These are phyloP conservation scores for Thermothelomyces thermophilus DNA, from an alignment of 2,329 filamentous ascomycete species.

Conservation along the genomic window DNA sequence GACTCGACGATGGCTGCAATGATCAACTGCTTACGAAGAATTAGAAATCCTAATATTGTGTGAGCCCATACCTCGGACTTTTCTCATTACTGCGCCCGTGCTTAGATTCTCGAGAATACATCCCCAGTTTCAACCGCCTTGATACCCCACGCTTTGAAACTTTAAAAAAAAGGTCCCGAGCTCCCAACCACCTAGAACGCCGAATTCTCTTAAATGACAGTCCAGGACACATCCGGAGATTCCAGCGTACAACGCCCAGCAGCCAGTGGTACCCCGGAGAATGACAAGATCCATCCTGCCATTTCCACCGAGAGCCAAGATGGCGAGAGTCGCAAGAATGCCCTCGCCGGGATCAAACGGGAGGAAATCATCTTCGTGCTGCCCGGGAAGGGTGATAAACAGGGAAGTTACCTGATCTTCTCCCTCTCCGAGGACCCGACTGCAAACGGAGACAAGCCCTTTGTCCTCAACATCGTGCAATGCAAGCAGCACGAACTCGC, in stretches of 20 bases:
- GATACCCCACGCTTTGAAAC: no score
- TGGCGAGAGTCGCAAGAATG: background rate
- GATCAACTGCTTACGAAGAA: no score
- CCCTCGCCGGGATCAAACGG: constrained; percentile 2
- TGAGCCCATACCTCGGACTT: no score
- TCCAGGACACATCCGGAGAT: background rate
- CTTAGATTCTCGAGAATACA: no score
- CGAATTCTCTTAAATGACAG: background rate
- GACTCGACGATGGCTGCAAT: background rate
- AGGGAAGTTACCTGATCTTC: constrained; percentile 19
- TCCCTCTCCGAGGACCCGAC: constrained; percentile 14
- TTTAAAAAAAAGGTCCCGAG: no score
- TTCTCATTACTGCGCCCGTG: no score
- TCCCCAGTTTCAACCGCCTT: no score
- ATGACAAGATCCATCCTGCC: no score
- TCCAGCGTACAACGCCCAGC: background rate
- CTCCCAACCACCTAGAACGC: background rate
- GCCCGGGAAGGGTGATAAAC: background rate
- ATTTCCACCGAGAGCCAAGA: no score
- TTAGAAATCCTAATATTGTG: no score
- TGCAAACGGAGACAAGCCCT: constrained; percentile 10
- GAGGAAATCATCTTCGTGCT: constrained; percentile 26
- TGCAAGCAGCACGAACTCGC: constrained; percentile 30
- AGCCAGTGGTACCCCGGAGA: background rate
- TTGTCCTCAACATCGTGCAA: constrained; percentile 18